phyloP scores from a whole-genome alignment of 169 alveolate genomes.

The Babesia caballi region DNA sequence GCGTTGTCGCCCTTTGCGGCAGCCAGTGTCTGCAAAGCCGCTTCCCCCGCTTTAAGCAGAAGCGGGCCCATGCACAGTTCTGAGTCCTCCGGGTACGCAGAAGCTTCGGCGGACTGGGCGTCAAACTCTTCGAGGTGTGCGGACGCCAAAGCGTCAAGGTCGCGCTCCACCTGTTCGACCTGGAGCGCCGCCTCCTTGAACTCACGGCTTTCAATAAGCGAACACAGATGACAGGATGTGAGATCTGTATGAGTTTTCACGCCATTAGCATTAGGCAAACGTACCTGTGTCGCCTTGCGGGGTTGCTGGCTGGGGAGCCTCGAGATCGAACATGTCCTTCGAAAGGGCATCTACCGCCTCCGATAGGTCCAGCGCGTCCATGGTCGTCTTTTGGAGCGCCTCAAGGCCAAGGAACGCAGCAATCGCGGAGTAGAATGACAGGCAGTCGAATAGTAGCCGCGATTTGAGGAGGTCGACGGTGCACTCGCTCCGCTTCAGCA shows the following conservation, averaged over 20 bases:
- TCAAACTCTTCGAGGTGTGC: slow-evolving; percentile 35
- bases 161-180: slow-evolving; percentile 25
- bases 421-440: slow-evolving; percentile 2
- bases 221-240: slow-evolving; percentile 38
- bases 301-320: too few relatives aligned
- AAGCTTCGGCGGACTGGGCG: not conserved
- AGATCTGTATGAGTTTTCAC: too few relatives aligned
- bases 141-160: slow-evolving; percentile 36
- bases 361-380: slow-evolving; percentile 9
- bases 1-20: not conserved
- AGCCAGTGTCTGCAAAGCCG: not conserved
- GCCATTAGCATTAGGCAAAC: too few relatives aligned
- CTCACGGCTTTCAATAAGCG: slow-evolving; percentile 4
- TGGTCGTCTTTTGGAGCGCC: not conserved
- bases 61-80: slow-evolving; percentile 2
- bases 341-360: slow-evolving; percentile 39
- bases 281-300: too few relatives aligned
- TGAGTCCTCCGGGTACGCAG: not conserved
- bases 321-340: slow-evolving; percentile 54
- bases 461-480: not conserved
- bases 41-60: not conserved
- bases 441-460: slow-evolving; percentile 24
- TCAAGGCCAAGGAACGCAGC: not conserved
- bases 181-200: slow-evolving; percentile 36
- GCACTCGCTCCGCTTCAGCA: not conserved